phyloP scores from a whole-genome alignment of 164 flowering plant species.

The Buxus sempervirens region DNA sequence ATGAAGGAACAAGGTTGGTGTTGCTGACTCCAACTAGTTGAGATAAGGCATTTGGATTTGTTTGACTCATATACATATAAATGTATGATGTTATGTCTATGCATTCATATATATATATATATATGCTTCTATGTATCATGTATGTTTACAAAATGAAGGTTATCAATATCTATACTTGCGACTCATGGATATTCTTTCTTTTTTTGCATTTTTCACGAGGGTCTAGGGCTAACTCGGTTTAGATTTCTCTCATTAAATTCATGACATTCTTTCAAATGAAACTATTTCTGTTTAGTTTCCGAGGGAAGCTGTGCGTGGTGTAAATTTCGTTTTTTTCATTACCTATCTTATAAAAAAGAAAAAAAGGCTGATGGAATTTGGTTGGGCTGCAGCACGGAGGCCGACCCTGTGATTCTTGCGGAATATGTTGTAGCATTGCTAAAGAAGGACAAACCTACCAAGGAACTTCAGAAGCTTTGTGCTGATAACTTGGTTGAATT shows the following conservation, averaged over 20 bases:
- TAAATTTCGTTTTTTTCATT: neutral
- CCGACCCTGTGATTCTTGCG: constrained; percentile 39
- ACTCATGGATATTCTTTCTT: neutral
- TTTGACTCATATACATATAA: too few species aligned
- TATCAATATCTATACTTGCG: neutral
- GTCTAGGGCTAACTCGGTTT: neutral
- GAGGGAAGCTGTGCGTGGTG: neutral
- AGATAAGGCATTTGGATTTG: too few species aligned
- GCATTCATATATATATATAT: too few species aligned
- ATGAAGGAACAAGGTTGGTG: too few species aligned
- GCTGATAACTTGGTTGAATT: constrained; percentile 31
- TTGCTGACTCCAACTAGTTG: too few species aligned
- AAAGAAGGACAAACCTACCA: constrained; percentile 32
- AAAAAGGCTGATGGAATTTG: neutral
- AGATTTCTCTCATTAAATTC: too few species aligned
- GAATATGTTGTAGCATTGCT: constrained; percentile 32
- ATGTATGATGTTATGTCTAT: too few species aligned
- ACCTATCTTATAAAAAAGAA: neutral
- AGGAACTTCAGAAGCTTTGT: constrained; percentile 32
- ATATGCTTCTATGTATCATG: too few species aligned
- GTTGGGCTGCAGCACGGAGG: constrained; percentile 32
- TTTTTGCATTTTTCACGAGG: neutral
- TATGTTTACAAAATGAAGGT: neutral
- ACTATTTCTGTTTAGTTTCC: neutral
- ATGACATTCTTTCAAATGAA: neutral